Evolutionary conservation across 257 asterid genomes (phyloP).

Genomic region (Ilex asprella): DNA sequence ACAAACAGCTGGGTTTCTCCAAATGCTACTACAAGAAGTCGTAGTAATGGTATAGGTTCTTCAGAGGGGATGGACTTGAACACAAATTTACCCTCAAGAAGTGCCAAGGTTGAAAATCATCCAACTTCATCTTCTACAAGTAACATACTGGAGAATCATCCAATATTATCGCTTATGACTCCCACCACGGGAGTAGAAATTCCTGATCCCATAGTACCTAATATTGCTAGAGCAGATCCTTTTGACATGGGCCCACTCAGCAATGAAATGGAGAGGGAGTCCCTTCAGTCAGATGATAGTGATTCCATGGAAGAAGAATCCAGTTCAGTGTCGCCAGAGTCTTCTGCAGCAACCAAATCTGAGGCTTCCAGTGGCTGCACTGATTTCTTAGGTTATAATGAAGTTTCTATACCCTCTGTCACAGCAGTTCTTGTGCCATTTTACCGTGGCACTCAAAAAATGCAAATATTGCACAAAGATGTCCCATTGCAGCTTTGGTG

Average conservation of each 20-base stretch:
- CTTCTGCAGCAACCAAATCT: constrained; percentile 22
- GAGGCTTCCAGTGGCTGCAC: constrained; percentile 22
- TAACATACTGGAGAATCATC: constrained; percentile 26
- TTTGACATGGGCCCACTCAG: constrained; percentile 38
- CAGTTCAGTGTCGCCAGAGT: constrained; percentile 28
- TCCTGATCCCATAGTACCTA: constrained; percentile 17
- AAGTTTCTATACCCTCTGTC: constrained; percentile 48
- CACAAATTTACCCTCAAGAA: constrained; percentile 39
- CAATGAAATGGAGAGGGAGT: constrained; percentile 27
- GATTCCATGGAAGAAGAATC: constrained; percentile 46
- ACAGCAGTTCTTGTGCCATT: constrained; percentile 45
- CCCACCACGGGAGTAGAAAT: constrained; percentile 23
- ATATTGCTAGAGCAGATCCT: constrained; percentile 23
- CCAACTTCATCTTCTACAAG: constrained; percentile 22
- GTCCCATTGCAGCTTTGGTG: constrained; percentile 49
- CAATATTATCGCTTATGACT: constrained; percentile 28
- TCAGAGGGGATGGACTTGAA: constrained; percentile 21
- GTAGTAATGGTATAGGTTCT: constrained; percentile 38
- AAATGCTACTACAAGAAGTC: constrained; percentile 68
- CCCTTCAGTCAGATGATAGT: constrained; percentile 32
- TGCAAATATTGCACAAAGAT: constrained; percentile 46
- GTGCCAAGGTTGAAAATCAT: constrained; percentile 22
- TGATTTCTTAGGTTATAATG: constrained; percentile 53
- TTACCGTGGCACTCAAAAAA: constrained; percentile 54
- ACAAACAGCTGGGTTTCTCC: constrained; percentile 92